phyloP scores from a whole-genome alignment of 768 basidiomycete species.

The Russula sp. region DNA sequence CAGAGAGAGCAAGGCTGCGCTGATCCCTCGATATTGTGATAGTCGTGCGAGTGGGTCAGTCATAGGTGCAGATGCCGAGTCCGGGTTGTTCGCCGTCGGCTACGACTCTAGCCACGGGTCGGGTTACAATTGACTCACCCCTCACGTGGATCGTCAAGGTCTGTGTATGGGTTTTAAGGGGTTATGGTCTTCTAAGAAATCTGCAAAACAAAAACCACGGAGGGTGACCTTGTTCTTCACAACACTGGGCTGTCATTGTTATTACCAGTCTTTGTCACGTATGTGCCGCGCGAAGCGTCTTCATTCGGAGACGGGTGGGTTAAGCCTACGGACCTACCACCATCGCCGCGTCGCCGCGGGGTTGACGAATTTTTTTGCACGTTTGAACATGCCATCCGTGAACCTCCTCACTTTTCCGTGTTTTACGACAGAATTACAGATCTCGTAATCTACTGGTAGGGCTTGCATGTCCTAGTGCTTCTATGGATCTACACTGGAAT shows the following conservation, averaged over 20 bases:
- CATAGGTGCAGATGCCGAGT: not conserved
- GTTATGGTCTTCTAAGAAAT: too few species aligned
- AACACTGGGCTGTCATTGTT: not conserved
- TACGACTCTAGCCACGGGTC: not conserved
- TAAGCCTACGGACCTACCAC: not conserved
- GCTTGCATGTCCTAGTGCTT: not conserved
- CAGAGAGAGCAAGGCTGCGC: not conserved
- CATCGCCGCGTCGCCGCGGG: slow-evolving; percentile 7
- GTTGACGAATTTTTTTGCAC: not conserved
- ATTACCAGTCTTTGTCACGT: not conserved
- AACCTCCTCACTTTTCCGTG: not conserved
- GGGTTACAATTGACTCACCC: not conserved
- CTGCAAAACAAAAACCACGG: too few species aligned
- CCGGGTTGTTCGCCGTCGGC: not conserved
- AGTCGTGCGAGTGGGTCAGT: too few species aligned
- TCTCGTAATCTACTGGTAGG: not conserved
- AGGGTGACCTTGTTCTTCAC: too few species aligned
- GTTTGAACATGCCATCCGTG: not conserved
- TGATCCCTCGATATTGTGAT: not conserved
- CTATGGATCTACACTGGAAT: not conserved
- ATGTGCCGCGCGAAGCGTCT: not conserved
- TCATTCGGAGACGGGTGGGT: not conserved
- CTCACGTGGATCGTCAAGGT: too few species aligned
- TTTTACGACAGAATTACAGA: slow-evolving; percentile 2
- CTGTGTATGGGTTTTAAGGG: too few species aligned